Conservation (phyloP, 441 rosid species). For the Mallotus repandus region DNA sequence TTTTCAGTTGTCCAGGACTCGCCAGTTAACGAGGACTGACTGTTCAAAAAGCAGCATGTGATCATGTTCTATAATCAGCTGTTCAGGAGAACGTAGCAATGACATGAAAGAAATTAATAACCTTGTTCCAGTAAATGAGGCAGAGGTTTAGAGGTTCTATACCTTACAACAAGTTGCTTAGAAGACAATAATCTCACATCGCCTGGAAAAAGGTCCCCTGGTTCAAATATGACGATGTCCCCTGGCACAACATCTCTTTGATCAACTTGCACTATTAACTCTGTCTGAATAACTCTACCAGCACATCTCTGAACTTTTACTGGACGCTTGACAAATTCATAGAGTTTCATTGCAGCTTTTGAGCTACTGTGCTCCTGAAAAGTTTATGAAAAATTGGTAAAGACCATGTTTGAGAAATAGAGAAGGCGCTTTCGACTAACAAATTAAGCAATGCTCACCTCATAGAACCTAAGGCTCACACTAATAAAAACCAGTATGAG, state of each 20-base stretch:
- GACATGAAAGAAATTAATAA: slow-evolving; percentile 5
- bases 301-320: slow-evolving; percentile 80
- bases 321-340: slow-evolving; percentile 57
- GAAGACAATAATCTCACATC: slow-evolving; percentile 69
- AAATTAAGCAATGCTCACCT: slow-evolving; percentile 33
- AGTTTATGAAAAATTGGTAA: slow-evolving; percentile 1
- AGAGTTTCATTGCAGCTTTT: slow-evolving; percentile 76
- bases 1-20: slow-evolving; percentile 61
- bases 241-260: slow-evolving; percentile 79
- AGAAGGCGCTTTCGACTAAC: background rate
- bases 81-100: slow-evolving; percentile 7
- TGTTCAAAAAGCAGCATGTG: slow-evolving; percentile 41
- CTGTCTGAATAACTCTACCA: slow-evolving; percentile 68
- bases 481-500: slow-evolving; percentile 61
- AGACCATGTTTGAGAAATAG: slow-evolving; percentile 3
- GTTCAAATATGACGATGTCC: slow-evolving; percentile 66
- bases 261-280: slow-evolving; percentile 63
- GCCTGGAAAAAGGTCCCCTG: slow-evolving; percentile 77
- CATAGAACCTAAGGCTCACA: slow-evolving; percentile 62
- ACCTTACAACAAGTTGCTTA: slow-evolving; percentile 69
- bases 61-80: slow-evolving; percentile 24
- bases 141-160: slow-evolving; percentile 16
- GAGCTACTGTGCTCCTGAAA: slow-evolving; percentile 67
- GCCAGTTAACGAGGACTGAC: slow-evolving; percentile 76
- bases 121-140: background rate